Evolutionary conservation across 108 stramenopile species (phyloP), one percentile per base, ranked within the genome.

Genomic region (Schizochytrium sp.): DNA sequence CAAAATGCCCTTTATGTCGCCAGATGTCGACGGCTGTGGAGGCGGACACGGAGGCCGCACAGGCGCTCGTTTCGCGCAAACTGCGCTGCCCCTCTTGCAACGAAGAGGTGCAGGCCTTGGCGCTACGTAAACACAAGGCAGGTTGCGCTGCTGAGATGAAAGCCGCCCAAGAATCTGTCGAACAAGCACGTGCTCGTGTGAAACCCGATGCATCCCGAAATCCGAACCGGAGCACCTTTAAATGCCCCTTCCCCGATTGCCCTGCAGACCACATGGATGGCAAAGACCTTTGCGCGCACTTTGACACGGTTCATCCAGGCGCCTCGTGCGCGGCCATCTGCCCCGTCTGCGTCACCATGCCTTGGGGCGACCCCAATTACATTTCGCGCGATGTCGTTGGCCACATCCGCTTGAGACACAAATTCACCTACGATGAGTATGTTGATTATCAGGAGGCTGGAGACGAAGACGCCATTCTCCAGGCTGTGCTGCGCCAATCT

Each of bases 401-500:
- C 76, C 76, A 83, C 76, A 83, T 83, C 23, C 76, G 76, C 19
- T 53, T 83, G 76, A 12, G 76, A 12, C 76, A 83, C 76, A 83
- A 53, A 45, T 83, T 83, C 51, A 53, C 45, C 23, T 83, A 83
- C 51, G 51, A 83, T 45, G 76, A 83, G 4, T 83, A 83, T 45
- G 76, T 83, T 6, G 76, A 83, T 23, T 83, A 83, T 45, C 48
- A 53, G 48, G 76, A 83, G 51, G 45, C 76, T 6, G 76, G 25
- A 0, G 51, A 83, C 76, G 76, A 83, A 45, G 76, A 83, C 51
- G 45, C 76, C 48, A 53, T 83, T 83, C 51, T 83, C 2, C 76
- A 83, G 76, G 76, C 76, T 12, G 76, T 83, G n/a, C 28, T 83
- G 76, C 45, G 28, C 2, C 76, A 83, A 4, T 53, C 48, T 12